Conservation (phyloP, 2,329 filamentous ascomycete species). For the Trematosphaeria pertusa region DNA sequence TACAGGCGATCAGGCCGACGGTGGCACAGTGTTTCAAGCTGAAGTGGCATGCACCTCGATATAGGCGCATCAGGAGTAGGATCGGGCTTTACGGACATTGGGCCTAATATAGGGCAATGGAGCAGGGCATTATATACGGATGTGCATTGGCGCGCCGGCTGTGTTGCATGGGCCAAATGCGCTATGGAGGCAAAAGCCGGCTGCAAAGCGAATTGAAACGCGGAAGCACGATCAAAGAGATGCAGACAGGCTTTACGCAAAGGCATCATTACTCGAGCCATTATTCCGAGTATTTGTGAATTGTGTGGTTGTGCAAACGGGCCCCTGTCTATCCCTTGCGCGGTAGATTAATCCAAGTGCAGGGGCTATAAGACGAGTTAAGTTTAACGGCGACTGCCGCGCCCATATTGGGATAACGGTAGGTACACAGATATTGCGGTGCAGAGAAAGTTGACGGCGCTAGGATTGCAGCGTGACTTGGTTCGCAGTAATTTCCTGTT, state of each 20-base stretch:
- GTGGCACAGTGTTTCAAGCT: slow-evolving; percentile 35
- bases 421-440: no score
- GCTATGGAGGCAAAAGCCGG: not conserved
- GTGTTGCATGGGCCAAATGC: slow-evolving; percentile 16
- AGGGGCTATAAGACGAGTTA: no score
- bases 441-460: no score
- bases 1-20: slow-evolving; percentile 17
- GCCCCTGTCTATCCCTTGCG: not conserved
- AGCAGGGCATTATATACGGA: slow-evolving; percentile 18
- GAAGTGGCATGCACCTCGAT: slow-evolving; percentile 19
- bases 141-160: slow-evolving; percentile 18
- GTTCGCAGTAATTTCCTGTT: no score
- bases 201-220: no score
- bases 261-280: not conserved
- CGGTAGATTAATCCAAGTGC: not conserved
- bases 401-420: not conserved
- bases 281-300: not conserved
- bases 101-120: slow-evolving; percentile 10
- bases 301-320: not conserved
- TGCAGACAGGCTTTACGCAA: no score
- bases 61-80: slow-evolving; percentile 11
- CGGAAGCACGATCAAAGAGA: no score
- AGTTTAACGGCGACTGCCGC: not conserved
- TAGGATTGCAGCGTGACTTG: no score
- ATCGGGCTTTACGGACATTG: slow-evolving; percentile 2